Evolutionary conservation across 2,329 filamentous ascomycete species (phyloP).

Genomic region (Cladosporium sp.): DNA sequence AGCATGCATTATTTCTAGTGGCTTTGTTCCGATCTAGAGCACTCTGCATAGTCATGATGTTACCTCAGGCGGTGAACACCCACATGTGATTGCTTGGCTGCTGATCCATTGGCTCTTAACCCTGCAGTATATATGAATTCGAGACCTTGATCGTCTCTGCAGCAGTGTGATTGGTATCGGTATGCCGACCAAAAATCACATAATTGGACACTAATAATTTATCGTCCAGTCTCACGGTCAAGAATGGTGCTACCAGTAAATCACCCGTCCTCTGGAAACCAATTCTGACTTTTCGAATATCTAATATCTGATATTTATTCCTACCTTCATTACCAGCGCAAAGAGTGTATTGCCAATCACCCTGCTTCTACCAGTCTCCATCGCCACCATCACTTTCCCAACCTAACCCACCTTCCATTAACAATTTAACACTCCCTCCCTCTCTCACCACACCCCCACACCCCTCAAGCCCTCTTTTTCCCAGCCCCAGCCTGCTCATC

Average conservation of each 20-base stretch:
- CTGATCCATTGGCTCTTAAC: not conserved
- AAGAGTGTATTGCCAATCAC: not conserved
- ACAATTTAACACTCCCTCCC: not conserved
- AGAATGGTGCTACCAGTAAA: not conserved
- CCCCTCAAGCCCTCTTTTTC: slow-evolving; percentile 26
- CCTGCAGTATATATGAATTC: not conserved
- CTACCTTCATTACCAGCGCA: not conserved
- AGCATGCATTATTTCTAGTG: not conserved
- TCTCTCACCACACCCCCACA: not conserved
- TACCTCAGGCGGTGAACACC: not conserved
- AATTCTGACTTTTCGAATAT: not conserved
- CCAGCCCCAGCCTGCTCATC: slow-evolving; percentile 23
- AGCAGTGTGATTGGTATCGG: not conserved
- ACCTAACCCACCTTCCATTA: not conserved
- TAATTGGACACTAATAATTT: not conserved
- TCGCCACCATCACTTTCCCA: not conserved
- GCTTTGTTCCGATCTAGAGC: not conserved
- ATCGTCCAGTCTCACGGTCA: not conserved
- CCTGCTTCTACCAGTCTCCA: not conserved
- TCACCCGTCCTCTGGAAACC: not conserved
- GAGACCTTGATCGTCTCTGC: not conserved
- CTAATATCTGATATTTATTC: not conserved
- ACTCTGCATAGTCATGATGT: not conserved
- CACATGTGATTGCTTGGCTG: not conserved
- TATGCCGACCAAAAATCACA: not conserved